These are phyloP conservation scores for Sclerotiophoma versabilis DNA, from an alignment of 2,329 filamentous ascomycete genomes.

Conservation along the genomic window DNA sequence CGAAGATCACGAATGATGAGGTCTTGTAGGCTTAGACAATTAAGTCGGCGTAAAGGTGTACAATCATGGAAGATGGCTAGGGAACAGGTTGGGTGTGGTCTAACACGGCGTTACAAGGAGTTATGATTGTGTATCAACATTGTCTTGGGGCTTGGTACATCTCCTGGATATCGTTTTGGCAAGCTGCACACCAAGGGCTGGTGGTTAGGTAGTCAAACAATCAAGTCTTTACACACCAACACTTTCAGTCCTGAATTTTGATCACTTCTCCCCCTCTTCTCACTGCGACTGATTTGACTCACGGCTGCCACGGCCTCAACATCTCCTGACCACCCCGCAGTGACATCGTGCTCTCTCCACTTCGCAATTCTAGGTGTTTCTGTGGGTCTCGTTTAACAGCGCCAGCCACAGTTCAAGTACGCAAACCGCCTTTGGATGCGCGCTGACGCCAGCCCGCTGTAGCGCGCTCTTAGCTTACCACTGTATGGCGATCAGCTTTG, in stretches of 20 bases:
- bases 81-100: conserved; percentile 25
- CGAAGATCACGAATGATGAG: conserved; percentile 38
- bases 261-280: not conserved
- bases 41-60: conserved; percentile 37
- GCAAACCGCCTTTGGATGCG: conserved; percentile 18
- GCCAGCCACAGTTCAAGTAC: conserved; percentile 13
- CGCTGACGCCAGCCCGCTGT: conserved; percentile 23
- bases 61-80: conserved; percentile 29
- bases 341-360: conserved; percentile 5
- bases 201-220: conserved; percentile 41
- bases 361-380: conserved; percentile 13
- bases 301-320: conserved; percentile 2
- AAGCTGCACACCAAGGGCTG: conserved; percentile 46
- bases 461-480: conserved; percentile 11
- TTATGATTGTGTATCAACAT: conserved; percentile 38
- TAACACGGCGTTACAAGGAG: conserved; percentile 32
- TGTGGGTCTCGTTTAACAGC: conserved; percentile 12
- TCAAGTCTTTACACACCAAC: conserved; percentile 19
- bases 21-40: conserved; percentile 38
- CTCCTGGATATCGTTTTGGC: conserved; percentile 34
- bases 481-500: not conserved
- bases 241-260: conserved; percentile 9
- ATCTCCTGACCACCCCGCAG: conserved; percentile 8
- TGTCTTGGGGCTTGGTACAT: conserved; percentile 23
- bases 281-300: not conserved